Base-by-base conservation (phyloP, 345 rosid genomes). In the Reutealis trisperma region DNA sequence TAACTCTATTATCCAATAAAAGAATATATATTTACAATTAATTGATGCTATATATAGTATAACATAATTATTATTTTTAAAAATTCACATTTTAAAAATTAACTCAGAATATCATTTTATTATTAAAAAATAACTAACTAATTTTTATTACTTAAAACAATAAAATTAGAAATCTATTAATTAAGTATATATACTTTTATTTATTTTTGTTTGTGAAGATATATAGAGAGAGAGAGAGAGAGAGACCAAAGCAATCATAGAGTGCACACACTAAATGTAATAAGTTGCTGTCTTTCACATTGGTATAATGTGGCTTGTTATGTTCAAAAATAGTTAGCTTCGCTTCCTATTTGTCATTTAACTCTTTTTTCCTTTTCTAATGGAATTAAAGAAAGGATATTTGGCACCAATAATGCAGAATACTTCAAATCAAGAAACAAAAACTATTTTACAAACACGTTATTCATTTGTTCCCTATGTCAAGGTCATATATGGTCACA, bases 401-500 rank as follows among this genome's bases (percentile, higher is more conserved):
- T 41, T 60, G 65, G 34, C 81, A 72, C 78, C 79, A 54, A 68
- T 71, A 71, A 77, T 67, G 69, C 57, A 67, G 79, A 73, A 45
- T 34, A 65, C 75, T 63, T 69, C 42, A 78, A 75, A 71, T 65
- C 64, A 82, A 75, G 78, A 80, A 78, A 19, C 81, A 75, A 42
- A 62, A 63, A 75, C 78, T 73, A 60, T 22, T 45, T 42, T 16
- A 69, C 78, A 55, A 81, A 79, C 88, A 79, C 51, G 68, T 47
- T 16, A 71, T 60, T 72, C 75, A 75, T 77, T 63, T 81, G 86
- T 70, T 75, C 85, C 88, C 86, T 75, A 45, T 25, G 55, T 51
- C 75, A 77, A 72, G 69, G 74, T 81, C 88, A 84, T 73, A 78
- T 76, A 64, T 37, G 63, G 66, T 73, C 82, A 79, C 82, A 79